Evolutionary conservation across 768 basidiomycete genomes (phyloP).

Genomic region (Podaxis sp.): DNA sequence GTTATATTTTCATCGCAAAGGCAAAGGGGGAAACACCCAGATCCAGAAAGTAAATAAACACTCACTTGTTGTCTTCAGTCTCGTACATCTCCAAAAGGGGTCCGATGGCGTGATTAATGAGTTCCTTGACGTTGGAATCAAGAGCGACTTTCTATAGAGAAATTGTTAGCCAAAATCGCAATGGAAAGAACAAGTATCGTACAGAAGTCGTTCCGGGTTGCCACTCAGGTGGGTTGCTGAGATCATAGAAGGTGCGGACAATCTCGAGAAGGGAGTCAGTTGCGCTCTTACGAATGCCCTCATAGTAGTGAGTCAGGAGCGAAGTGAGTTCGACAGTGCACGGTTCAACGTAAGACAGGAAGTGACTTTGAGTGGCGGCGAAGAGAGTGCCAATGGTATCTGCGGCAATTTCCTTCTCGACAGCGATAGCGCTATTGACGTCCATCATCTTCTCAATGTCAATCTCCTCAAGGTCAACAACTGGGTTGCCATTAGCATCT

Average conservation of each 20-base stretch:
- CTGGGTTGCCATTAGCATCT: constrained; percentile 55
- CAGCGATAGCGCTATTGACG: constrained; percentile 93
- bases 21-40: constrained; percentile 5
- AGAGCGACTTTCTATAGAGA: constrained; percentile 38
- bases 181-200: background rate
- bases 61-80: constrained; percentile 96
- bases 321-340: constrained; percentile 76
- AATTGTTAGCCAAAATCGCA: constrained; percentile 4
- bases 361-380: constrained; percentile 73
- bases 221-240: constrained; percentile 85
- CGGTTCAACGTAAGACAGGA: constrained; percentile 89
- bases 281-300: constrained; percentile 94
- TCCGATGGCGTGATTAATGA: constrained; percentile 72
- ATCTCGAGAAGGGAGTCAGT: constrained; percentile 86
- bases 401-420: constrained; percentile 99
- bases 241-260: constrained; percentile 87
- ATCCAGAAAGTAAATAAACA: constrained; percentile 22
- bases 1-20: constrained; percentile 55
- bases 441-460: constrained; percentile 88
- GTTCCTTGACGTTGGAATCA: constrained; percentile 70
- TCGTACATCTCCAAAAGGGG: constrained; percentile 87
- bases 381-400: constrained; percentile 95
- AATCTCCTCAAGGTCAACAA: constrained; percentile 71
- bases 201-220: constrained; percentile 55
- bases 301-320: constrained; percentile 90